Conservation (phyloP, 2,329 filamentous ascomycete species). For the Hypoxylon sp. region DNA sequence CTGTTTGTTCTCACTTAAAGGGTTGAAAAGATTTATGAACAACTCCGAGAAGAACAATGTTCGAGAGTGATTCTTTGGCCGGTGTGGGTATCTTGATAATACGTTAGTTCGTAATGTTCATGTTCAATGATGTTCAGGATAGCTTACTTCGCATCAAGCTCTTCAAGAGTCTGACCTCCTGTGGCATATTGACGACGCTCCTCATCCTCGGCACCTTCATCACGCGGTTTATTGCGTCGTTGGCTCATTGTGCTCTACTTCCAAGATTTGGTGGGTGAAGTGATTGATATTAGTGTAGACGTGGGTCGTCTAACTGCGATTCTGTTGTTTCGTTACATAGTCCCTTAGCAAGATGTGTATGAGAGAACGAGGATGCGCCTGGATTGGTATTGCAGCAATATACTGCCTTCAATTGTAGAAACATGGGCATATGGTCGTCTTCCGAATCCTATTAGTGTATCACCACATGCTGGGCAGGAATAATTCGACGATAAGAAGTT, state of each 20-base stretch:
- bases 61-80: constrained; percentile 83
- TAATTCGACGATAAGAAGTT: not conserved
- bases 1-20: constrained; percentile 82
- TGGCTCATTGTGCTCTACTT: constrained; percentile 54
- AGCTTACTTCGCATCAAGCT: constrained; percentile 62
- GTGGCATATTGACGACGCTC: constrained; percentile 67
- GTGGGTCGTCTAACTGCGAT: not conserved
- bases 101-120: constrained; percentile 21
- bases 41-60: constrained; percentile 88
- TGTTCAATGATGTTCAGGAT: constrained; percentile 6
- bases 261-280: not conserved
- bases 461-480: not conserved
- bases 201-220: constrained; percentile 63
- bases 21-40: constrained; percentile 84
- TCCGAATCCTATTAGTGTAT: not conserved
- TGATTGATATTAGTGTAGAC: constrained; percentile 2
- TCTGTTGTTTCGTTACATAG: constrained; percentile 3
- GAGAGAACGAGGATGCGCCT: not conserved
- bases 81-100: constrained; percentile 79
- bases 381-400: not conserved
- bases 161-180: constrained; percentile 57
- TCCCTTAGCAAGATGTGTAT: not conserved
- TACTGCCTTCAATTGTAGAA: not conserved
- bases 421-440: not conserved
- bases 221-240: constrained; percentile 49